Evolutionary conservation across 2,329 filamentous ascomycete genomes (phyloP).

Genomic region (Colletotrichum spaethianum): DNA sequence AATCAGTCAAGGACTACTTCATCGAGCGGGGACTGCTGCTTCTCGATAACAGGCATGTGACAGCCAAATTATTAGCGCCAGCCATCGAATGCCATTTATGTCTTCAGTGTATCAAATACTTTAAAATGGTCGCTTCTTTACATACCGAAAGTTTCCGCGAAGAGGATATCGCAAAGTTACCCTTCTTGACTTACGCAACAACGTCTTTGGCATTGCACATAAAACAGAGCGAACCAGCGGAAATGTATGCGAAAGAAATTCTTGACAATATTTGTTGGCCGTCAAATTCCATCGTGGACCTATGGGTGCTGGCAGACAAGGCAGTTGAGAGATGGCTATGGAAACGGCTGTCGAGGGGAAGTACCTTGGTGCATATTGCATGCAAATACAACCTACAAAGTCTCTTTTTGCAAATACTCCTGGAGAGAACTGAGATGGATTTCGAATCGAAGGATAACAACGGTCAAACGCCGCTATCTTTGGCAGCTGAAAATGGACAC

Average conservation of each 20-base stretch:
- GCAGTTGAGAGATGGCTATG: too few relatives aligned
- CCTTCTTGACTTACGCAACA: background rate
- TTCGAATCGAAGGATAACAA: background rate
- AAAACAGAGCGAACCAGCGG: background rate
- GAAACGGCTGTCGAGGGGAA: too few relatives aligned
- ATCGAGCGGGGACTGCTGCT: slow-evolving; percentile 6
- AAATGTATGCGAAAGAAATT: background rate
- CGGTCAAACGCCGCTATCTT: background rate
- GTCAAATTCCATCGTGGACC: too few relatives aligned
- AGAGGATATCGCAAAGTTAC: background rate
- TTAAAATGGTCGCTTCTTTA: background rate
- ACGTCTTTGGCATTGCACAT: background rate
- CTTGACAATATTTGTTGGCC: too few relatives aligned
- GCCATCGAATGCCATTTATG: background rate
- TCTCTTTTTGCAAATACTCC: background rate
- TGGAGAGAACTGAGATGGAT: rapidly evolving
- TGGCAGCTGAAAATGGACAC: background rate
- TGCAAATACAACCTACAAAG: too few relatives aligned
- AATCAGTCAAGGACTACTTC: slow-evolving; percentile 53
- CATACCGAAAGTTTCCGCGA: background rate
- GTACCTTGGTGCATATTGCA: too few relatives aligned
- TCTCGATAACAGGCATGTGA: slow-evolving; percentile 39
- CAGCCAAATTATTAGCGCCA: background rate
- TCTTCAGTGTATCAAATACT: background rate
- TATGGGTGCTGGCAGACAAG: too few relatives aligned